Conservation (phyloP, 345 rosid genomes). For the Aegle marmelos region DNA sequence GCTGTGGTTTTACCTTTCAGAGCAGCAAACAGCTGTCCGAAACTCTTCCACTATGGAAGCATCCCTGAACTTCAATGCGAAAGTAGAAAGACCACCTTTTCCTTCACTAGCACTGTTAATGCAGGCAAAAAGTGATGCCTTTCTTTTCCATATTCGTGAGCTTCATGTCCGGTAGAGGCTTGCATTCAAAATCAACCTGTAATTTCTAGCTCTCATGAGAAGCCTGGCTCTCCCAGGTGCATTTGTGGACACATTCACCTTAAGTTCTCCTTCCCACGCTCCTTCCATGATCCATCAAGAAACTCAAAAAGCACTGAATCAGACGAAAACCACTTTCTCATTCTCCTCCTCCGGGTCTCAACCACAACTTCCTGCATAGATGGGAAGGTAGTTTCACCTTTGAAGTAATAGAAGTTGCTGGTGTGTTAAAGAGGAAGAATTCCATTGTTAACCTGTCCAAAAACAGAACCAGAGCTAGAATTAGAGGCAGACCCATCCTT, state of each 20-base stretch:
- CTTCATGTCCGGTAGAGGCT: slow-evolving; percentile 91
- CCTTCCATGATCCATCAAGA: slow-evolving; percentile 80
- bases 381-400: slow-evolving; percentile 59
- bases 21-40: slow-evolving; percentile 42
- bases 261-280: slow-evolving; percentile 94
- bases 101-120: slow-evolving; percentile 64
- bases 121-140: slow-evolving; percentile 91
- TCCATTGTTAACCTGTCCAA: slow-evolving; percentile 54
- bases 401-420: slow-evolving; percentile 47
- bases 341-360: slow-evolving; percentile 97
- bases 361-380: slow-evolving; percentile 75
- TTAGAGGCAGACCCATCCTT: slow-evolving; percentile 50
- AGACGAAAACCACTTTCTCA: slow-evolving; percentile 73
- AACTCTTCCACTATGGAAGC: slow-evolving; percentile 62
- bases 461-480: slow-evolving; percentile 38
- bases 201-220: slow-evolving; percentile 84
- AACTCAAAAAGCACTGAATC: slow-evolving; percentile 78
- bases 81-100: slow-evolving; percentile 66
- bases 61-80: slow-evolving; percentile 86
- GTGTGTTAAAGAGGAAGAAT: slow-evolving; percentile 51
- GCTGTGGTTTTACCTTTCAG: slow-evolving; percentile 48
- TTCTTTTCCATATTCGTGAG: slow-evolving; percentile 90
- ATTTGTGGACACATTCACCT: slow-evolving; percentile 65
- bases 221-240: slow-evolving; percentile 64
- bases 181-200: slow-evolving; percentile 85